Evolutionary conservation across 164 flowering plant genomes (phyloP), one percentile per base, ranked within the genome.

Genomic region (Kingdonia uniflora): DNA sequence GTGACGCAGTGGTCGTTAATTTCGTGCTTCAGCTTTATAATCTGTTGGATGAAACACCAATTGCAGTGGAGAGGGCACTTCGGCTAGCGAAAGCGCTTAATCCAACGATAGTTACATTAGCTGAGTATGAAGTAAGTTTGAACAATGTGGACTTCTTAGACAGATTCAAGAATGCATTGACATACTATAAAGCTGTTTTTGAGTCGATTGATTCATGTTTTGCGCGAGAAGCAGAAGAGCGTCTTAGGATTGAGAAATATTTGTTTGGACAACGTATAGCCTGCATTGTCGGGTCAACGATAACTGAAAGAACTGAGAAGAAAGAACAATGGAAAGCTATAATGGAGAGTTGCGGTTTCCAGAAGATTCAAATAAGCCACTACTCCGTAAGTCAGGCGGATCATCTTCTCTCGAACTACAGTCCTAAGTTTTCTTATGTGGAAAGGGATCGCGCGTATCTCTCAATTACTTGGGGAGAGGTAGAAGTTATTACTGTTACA

Each of bases 21-120:
- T 85, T 85, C 68, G 83, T 87, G 92, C 86, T 91, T 26, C 87
- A 91, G 54, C 53, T 91, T 46, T 74, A 83, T 55, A 81, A 76
- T 42, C 66, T 85, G 23, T 49, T 91, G 6, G 95, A 77, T 19
- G 87, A 82, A 29, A 75, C 68, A 11, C 33, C 70, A 1, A 57
- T 4, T 0, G 68, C 69, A 1, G 85, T 85, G 2, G 75, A 70
- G 23, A 54, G 65, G 1, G 81, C 76, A 29, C 75, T 91, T 5
- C 45, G 42, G 37, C 57, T 87, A 16, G 85, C 86, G 6, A 85
- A 75, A 54, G 77, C 87, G 1, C 57, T 91, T 63, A 69, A 65
- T 19, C 92, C 97, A 2, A 54, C 38, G 6, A 73, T 85, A 7
- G 80, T 90, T 24, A 87, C 95, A 1, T 67, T 90, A 0, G 96